Evolutionary conservation across 345 rosid species (phyloP), one percentile per base, ranked within the genome.

Genomic region (Eutrema japonicum): DNA sequence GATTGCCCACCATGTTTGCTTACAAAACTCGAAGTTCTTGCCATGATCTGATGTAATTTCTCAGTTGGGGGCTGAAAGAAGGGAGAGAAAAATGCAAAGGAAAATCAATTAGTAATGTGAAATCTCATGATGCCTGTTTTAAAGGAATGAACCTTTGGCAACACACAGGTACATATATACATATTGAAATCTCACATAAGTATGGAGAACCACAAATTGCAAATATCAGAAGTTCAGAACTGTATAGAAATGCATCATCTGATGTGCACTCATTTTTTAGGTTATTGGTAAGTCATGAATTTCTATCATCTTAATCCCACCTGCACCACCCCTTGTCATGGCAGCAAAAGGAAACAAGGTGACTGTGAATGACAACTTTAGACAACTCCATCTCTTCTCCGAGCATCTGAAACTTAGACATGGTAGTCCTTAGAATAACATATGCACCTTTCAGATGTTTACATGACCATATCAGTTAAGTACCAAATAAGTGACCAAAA

Each of bases 361-460:
- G 93, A 88, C 89, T 72, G 81, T 77, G 87, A 83, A 80, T 82
- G 86, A 85, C 79, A 84, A 87, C 88, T 83, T 75, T 80, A 82
- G 75, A 77, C 79, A 89, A 87, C 89, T 70, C 84, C 87, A 78
- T 83, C 88, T 73, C 90, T 87, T 88, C 97, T 79, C 93, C 99
- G 67, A 87, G 93, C 83, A 95, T 95, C 99, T 95, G 99, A 89
- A 95, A 95, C 99, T 94, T 92, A 85, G 97, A 95, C 95, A 95
- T 86, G 73, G 80, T 91, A 86, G 88, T 88, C 98, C 98, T 95
- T 87, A 95, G 97, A 89, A 89, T 64, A 84, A 89, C 89, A 89
- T 74, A 83, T 82, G 91, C 91, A 85, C 87, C 84, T 85, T 82
- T 81, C 83, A 79, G 84, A 87, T 77, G 83, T 86, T 82, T 81